Percentiles rank a stretch among this genome's conserved stretches.
Conservation (phyloP, 1,284 basidiomycete genomes). For the Trichosporon ovoides region DNA sequence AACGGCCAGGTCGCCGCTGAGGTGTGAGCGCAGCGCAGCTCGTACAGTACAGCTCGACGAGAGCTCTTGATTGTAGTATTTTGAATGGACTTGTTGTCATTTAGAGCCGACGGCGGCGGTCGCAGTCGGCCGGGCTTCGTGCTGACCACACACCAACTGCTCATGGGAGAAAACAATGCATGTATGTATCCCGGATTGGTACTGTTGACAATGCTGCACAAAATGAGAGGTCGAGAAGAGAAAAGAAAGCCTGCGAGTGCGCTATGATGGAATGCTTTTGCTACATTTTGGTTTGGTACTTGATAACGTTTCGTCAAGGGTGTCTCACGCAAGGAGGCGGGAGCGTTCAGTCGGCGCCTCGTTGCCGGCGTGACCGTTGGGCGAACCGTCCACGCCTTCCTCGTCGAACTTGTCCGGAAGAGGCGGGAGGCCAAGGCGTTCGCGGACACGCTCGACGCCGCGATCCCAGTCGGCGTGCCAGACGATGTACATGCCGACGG, state of each 20-base stretch:
- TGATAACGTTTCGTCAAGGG: background rate
- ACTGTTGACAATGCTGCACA: background rate
- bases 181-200: background rate
- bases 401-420: constrained; percentile 17
- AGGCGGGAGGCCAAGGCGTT: constrained; percentile 35
- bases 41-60: too few relatives aligned
- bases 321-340: background rate
- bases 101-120: background rate
- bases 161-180: background rate
- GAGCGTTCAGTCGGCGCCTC: constrained; percentile 1
- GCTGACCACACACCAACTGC: too few relatives aligned
- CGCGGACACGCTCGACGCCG: constrained; percentile 47
- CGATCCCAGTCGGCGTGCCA: constrained; percentile 49
- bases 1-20: background rate
- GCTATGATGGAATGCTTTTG: background rate
- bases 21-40: background rate
- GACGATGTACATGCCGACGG: constrained; percentile 44
- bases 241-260: background rate
- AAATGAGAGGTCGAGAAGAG: too few relatives aligned
- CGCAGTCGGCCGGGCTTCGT: background rate
- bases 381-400: background rate
- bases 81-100: constrained; percentile 3
- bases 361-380: background rate
- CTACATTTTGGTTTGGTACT: background rate
- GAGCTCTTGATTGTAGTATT: background rate